Base-by-base conservation (phyloP, 495 filamentous ascomycete genomes). In the Aspergillus ostianus region DNA sequence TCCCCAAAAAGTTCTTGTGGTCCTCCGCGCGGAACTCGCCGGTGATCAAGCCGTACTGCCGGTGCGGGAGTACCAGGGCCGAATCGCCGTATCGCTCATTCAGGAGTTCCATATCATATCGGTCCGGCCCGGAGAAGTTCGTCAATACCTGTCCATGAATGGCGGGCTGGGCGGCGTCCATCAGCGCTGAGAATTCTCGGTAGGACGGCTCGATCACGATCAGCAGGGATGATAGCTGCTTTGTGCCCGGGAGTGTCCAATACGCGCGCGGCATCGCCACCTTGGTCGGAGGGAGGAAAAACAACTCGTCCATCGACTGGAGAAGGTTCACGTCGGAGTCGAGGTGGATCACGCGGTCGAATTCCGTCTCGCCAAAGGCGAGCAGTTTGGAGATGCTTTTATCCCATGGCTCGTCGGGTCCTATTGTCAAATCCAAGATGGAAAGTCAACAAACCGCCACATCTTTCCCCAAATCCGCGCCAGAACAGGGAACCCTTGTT, bases 41-140 rank as follows among this genome's bases (percentile, higher is more conserved):
- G 23, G 85, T 86, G 5, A 92, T 65, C 8, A 93, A 72, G 5
- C 83, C 85, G 66, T 91, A 93, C 20, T 81, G 82, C 20, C 87
- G 81, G 65, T 93, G 91, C 3, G 91, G 91, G 0, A 96, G 77
- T 13, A 94, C 82, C 65, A 90, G 70, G 2, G 89, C 89, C 32
- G 70, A 83, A 26, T 87, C 79, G 0, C 73, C 79, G 56, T 89
- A 93, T n/a, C 89, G 81, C 1, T 75, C 67, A 64, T 93, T 93
- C 45, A 93, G 66, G 1, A 93, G 75, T 58, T 92, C 89, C 87
- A 90, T 90, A 58, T 91, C 86, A 51, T 85, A 89, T 48, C 65
- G 64, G 23, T 78, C 76, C 18, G 18, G 65, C 48, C 32, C 55
- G 13, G 52, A 36, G 0, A 29, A n/a, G 18, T 57, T 53, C 32